Conservation (phyloP, 352 stramenopile genomes). For the Phytopythium vexans region DNA sequence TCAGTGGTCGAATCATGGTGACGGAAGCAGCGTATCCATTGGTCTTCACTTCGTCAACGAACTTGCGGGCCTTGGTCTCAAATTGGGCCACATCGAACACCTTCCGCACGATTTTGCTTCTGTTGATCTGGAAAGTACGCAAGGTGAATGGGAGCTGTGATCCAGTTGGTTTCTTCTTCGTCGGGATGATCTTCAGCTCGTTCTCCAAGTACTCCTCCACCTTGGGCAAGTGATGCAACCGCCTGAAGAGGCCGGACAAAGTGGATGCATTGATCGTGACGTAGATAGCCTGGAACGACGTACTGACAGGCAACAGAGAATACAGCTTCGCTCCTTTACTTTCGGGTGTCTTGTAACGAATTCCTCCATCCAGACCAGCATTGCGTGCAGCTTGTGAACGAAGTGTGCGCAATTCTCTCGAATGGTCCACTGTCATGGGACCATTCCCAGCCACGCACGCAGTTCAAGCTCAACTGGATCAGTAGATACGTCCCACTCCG, state of each 20-base stretch:
- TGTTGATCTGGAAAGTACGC: constrained; percentile 4
- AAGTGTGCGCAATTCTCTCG: constrained; percentile 4
- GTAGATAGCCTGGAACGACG: constrained; percentile 5
- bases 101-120: constrained; percentile 3
- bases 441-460: constrained; percentile 4
- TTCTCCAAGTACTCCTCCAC: background rate
- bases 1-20: constrained; percentile 5
- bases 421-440: constrained; percentile 4
- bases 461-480: constrained; percentile 7
- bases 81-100: constrained; percentile 8
- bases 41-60: constrained; percentile 8
- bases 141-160: background rate
- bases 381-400: constrained; percentile 1
- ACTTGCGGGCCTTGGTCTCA: constrained; percentile 7
- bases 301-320: constrained; percentile 6
- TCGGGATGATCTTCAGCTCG: constrained; percentile 2
- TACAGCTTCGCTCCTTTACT: constrained; percentile 6
- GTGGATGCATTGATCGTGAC: constrained; percentile 13
- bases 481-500: constrained; percentile 2
- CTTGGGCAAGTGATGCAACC: background rate
- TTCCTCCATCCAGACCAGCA: constrained; percentile 3
- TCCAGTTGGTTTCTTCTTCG: background rate
- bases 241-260: constrained; percentile 5
- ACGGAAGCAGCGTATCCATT: constrained; percentile 8
- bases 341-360: constrained; percentile 1